Conservation (phyloP, 495 filamentous ascomycete genomes). For the Pseudevernia furfuracea region DNA sequence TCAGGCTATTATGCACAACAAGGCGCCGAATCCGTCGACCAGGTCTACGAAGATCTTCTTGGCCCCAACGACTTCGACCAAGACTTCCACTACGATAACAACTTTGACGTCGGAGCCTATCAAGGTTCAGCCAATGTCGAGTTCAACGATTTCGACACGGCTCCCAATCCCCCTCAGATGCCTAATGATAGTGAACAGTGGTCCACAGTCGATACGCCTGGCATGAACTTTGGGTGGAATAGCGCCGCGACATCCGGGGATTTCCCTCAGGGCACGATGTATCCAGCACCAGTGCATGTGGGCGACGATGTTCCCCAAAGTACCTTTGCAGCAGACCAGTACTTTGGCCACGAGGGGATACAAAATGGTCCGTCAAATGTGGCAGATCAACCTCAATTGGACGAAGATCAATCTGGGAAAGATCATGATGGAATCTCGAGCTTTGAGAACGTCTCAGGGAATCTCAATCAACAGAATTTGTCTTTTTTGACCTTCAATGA, state of each 20-base stretch:
- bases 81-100: neutral
- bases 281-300: neutral
- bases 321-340: neutral
- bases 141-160: no score
- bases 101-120: neutral
- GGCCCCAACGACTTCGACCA: neutral
- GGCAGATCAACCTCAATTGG: neutral
- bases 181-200: neutral
- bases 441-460: neutral
- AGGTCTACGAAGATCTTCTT: neutral
- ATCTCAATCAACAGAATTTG: neutral
- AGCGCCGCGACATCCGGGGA: neutral
- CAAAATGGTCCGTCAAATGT: neutral
- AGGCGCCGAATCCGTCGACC: neutral
- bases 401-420: neutral
- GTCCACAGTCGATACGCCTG: neutral
- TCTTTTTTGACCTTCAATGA: neutral
- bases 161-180: no score
- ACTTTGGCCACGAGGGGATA: neutral
- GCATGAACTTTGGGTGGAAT: neutral
- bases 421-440: neutral
- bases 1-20: neutral
- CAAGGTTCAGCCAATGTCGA: no score
- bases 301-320: neutral
- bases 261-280: neutral